Conservation (phyloP, 352 stramenopile genomes). For the Pythium aristosporum region DNA sequence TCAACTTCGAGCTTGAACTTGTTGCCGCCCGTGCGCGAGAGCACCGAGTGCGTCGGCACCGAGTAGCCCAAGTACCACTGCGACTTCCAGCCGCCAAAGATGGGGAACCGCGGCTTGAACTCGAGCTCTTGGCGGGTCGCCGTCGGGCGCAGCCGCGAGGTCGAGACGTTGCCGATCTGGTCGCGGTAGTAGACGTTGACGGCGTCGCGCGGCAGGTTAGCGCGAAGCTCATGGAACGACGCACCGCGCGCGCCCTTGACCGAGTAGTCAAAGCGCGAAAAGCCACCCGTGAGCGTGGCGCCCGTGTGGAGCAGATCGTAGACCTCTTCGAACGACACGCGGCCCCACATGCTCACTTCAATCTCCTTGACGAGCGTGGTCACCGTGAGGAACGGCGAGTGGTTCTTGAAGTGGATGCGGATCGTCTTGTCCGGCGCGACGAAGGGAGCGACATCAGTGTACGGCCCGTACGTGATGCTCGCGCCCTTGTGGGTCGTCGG, state of each 20-base stretch:
- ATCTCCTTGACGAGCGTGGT: constrained; percentile 84
- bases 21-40: constrained; percentile 56
- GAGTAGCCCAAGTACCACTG: constrained; percentile 90
- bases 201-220: constrained; percentile 67
- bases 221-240: constrained; percentile 77
- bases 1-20: constrained; percentile 84
- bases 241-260: constrained; percentile 56
- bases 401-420: constrained; percentile 84
- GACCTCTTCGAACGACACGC: constrained; percentile 86
- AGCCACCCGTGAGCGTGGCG: constrained; percentile 80
- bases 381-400: constrained; percentile 84
- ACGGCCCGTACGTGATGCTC: constrained; percentile 77
- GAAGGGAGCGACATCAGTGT: constrained; percentile 56
- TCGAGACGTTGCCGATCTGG: constrained; percentile 90
- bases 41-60: constrained; percentile 76
- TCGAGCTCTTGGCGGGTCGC: constrained; percentile 62
- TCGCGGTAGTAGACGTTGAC: constrained; percentile 91
- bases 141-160: constrained; percentile 61
- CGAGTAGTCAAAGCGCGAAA: constrained; percentile 87
- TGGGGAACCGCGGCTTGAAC: constrained; percentile 82
- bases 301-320: constrained; percentile 87
- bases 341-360: constrained; percentile 90
- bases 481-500: constrained; percentile 74
- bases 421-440: constrained; percentile 35
- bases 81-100: constrained; percentile 90